Evolutionary conservation across 1,139 yeast species (phyloP).

Genomic region (Meyerozyma guilliermondii): DNA sequence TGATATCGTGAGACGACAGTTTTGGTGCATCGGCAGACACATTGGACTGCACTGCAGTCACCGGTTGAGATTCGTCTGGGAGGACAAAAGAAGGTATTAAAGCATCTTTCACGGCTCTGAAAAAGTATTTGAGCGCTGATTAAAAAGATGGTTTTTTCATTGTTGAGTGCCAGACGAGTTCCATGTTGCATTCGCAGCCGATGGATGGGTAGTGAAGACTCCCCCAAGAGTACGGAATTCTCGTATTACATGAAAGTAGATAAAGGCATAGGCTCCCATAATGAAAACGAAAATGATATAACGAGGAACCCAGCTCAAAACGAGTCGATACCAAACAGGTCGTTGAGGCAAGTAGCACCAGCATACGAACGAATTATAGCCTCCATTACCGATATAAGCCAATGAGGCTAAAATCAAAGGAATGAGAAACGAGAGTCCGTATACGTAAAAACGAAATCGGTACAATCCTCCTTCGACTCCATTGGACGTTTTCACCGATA

Average conservation of each 20-base stretch:
- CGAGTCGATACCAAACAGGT: constrained; percentile 74
- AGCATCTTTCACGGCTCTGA: constrained; percentile 17
- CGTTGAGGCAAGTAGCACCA: constrained; percentile 78
- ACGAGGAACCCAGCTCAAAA: constrained; percentile 79
- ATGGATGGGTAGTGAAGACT: constrained; percentile 33
- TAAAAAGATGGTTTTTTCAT: constrained; percentile 31
- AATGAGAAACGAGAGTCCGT: constrained; percentile 51
- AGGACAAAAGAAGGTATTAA: constrained; percentile 26
- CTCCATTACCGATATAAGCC: constrained; percentile 52
- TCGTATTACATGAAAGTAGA: constrained; percentile 67
- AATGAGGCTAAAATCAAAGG: constrained; percentile 70
- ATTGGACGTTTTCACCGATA: constrained; percentile 41
- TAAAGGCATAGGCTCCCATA: constrained; percentile 59
- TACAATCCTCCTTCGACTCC: constrained; percentile 74
- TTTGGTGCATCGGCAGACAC: background rate
- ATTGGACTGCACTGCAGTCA: background rate
- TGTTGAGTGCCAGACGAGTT: constrained; percentile 5
- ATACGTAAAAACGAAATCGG: constrained; percentile 53
- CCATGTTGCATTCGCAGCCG: constrained; percentile 8
- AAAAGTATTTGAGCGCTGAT: constrained; percentile 30
- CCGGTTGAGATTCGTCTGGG: constrained; percentile 16
- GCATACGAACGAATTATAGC: constrained; percentile 60
- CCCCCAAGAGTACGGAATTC: constrained; percentile 54
- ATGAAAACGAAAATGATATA: constrained; percentile 62
- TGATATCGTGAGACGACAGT: background rate